A percentile compares a stretch with the other conserved stretches of the same genome.
Conservation (phyloP, 257 asterid genomes). For the Solanum habrochaites region DNA sequence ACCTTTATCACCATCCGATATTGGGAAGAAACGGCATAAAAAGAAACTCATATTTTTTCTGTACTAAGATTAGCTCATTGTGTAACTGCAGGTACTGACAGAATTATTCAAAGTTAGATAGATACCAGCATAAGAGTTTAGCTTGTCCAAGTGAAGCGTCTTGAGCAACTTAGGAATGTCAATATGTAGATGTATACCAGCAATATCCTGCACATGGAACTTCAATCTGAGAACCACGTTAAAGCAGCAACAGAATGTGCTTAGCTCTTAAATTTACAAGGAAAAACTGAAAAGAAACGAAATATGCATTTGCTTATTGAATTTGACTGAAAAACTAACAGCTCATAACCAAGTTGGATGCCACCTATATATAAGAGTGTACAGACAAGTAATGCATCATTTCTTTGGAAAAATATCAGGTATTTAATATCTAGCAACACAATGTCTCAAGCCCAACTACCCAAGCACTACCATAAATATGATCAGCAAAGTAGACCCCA, state of each 20-base stretch:
- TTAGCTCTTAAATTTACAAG: neutral
- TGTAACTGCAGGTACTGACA: neutral
- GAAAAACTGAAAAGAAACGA: neutral
- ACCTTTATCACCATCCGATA: neutral
- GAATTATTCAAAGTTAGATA: neutral
- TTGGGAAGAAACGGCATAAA: neutral
- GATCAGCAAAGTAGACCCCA: neutral
- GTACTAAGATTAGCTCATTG: neutral
- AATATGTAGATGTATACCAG: slow-evolving; percentile 85
- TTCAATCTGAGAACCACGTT: neutral
- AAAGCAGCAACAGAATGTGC: neutral
- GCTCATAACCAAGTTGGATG: neutral
- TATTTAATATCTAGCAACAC: neutral
- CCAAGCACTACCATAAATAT: neutral
- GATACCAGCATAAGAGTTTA: slow-evolving; percentile 80
- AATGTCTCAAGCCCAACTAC: neutral
- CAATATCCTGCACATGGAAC: slow-evolving; percentile 53
- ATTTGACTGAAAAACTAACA: neutral
- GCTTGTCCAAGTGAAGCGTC: slow-evolving; percentile 59
- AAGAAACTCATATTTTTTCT: neutral
- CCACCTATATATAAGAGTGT: neutral
- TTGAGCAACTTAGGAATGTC: slow-evolving; percentile 81
- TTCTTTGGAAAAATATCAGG: neutral
- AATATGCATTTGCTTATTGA: neutral
- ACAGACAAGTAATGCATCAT: neutral